Percentiles rank a stretch among this genome's conserved stretches.
These are phyloP conservation scores for Spathaspora gorwiae DNA, from an alignment of 805 yeast genomes.

Conservation along the genomic window DNA sequence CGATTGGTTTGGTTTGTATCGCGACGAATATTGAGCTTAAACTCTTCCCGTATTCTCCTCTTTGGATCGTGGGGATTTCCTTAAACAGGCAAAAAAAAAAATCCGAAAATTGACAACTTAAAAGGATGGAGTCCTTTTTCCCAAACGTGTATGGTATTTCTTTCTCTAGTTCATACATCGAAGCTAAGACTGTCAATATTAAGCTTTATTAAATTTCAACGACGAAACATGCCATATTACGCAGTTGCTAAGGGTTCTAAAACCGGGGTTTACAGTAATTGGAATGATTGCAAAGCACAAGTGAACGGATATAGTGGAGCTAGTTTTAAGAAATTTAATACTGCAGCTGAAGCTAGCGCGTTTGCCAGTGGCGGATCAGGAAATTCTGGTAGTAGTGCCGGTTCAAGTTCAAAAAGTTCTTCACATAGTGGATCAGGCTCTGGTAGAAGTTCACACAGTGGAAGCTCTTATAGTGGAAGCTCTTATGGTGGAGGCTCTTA, in stretches of 20 bases:
- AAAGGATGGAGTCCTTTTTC: no score
- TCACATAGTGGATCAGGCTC: neutral
- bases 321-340: constrained; percentile 49
- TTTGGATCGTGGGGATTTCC: no score
- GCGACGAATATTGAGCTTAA: no score
- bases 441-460: neutral
- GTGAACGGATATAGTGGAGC: constrained; percentile 58
- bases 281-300: constrained; percentile 54
- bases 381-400: neutral
- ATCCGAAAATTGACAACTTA: no score
- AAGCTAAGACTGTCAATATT: no score
- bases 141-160: no score
- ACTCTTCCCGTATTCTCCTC: no score
- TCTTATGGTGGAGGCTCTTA: no score
- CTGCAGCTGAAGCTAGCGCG: constrained; percentile 44
- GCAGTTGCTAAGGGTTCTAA: constrained; percentile 36
- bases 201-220: neutral
- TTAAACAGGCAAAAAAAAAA: no score
- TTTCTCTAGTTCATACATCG: no score
- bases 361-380: constrained; percentile 32
- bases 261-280: constrained; percentile 53
- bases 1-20: no score
- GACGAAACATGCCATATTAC: constrained; percentile 20
- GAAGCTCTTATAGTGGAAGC: neutral
- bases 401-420: neutral